Percentiles rank a stretch among this genome's conserved stretches.
Conservation (phyloP, 352 stramenopile genomes). For the Pythium monospermum region DNA sequence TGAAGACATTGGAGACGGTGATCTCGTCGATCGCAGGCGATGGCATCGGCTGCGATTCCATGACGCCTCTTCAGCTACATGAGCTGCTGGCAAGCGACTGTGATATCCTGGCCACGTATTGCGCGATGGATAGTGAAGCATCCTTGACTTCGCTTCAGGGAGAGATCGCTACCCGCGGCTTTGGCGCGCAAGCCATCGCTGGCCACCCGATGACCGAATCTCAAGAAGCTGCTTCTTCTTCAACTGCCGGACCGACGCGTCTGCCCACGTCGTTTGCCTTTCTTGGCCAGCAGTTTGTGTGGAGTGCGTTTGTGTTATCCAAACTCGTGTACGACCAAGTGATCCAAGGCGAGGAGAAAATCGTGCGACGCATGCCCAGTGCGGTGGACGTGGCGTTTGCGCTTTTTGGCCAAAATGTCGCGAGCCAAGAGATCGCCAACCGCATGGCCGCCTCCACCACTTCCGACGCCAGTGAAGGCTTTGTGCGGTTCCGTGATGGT, state of each 20-base stretch:
- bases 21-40: slow-evolving; percentile 12
- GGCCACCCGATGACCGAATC: slow-evolving; percentile 15
- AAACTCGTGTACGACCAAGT: slow-evolving; percentile 26
- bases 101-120: slow-evolving; percentile 3
- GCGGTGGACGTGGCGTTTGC: slow-evolving; percentile 22
- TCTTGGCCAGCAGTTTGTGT: slow-evolving; percentile 24
- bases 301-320: slow-evolving; percentile 28
- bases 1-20: slow-evolving; percentile 6
- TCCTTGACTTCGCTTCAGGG: slow-evolving; percentile 10
- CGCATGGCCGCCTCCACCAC: slow-evolving; percentile 9
- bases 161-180: slow-evolving; percentile 7
- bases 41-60: slow-evolving; percentile 13
- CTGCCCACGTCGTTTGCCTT: slow-evolving; percentile 18
- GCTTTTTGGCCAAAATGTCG: slow-evolving; percentile 17
- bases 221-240: background rate
- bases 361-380: slow-evolving; percentile 17
- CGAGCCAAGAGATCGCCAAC: slow-evolving; percentile 9
- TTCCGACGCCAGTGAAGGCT: slow-evolving; percentile 1
- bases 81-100: slow-evolving; percentile 6
- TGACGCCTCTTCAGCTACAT: slow-evolving; percentile 20
- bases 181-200: slow-evolving; percentile 16
- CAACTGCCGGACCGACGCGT: background rate
- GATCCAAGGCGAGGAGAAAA: slow-evolving; percentile 6
- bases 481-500: slow-evolving; percentile 21
- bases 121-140: background rate